Evolutionary conservation across 2,329 filamentous ascomycete species (phyloP).

Genomic region (Aaosphaeria arxii): DNA sequence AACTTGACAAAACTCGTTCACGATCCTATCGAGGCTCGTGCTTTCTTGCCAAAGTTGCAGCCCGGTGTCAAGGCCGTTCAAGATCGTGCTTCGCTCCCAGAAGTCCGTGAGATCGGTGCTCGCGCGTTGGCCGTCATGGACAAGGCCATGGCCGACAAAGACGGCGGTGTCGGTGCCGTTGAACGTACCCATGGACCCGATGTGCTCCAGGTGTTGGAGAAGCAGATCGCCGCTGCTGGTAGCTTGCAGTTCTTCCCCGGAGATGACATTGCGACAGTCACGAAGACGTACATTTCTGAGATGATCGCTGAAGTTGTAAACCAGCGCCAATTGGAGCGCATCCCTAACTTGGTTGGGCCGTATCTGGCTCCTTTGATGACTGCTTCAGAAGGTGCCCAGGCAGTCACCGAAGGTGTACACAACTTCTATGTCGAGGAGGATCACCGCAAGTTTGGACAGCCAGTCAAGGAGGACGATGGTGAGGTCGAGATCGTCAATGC

Average conservation of each 20-base stretch:
- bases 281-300: conserved; percentile 71
- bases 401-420: conserved; percentile 71
- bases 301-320: conserved; percentile 90
- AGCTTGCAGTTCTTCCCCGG: conserved; percentile 62
- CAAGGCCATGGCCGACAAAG: conserved; percentile 73
- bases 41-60: conserved; percentile 90
- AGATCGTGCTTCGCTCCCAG: conserved; percentile 85
- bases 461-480: conserved; percentile 83
- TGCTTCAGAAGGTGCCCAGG: conserved; percentile 55
- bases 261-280: conserved; percentile 62
- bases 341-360: conserved; percentile 65
- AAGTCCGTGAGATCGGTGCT: conserved; percentile 86
- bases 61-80: conserved; percentile 89
- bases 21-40: conserved; percentile 88
- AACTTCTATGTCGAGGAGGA: conserved; percentile 80
- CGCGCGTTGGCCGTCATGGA: conserved; percentile 83
- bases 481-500: conserved; percentile 97
- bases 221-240: conserved; percentile 68
- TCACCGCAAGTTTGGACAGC: conserved; percentile 78
- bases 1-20: conserved; percentile 98
- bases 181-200: conserved; percentile 69
- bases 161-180: conserved; percentile 57
- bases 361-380: conserved; percentile 73
- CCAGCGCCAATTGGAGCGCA: conserved; percentile 72
- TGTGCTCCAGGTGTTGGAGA: conserved; percentile 70